These are phyloP conservation scores for Mucor racemosus DNA, from an alignment of 371 early-diverging fungal genomes.

Conservation along the genomic window DNA sequence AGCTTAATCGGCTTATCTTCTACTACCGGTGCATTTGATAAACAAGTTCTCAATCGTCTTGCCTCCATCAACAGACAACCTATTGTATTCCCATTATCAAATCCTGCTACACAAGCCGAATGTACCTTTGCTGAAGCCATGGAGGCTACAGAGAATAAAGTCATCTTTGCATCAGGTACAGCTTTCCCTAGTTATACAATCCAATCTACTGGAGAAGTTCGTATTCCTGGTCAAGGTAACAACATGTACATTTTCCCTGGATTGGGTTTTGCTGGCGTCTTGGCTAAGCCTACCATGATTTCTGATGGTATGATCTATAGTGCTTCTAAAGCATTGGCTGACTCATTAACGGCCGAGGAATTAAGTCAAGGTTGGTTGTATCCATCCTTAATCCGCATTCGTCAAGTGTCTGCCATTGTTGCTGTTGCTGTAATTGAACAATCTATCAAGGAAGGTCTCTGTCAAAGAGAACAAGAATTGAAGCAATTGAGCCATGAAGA, in stretches of 20 bases:
- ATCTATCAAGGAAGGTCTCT: slow-evolving; percentile 63
- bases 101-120: slow-evolving; percentile 87
- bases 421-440: slow-evolving; percentile 77
- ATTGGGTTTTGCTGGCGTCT: slow-evolving; percentile 81
- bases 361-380: slow-evolving; percentile 69
- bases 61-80: slow-evolving; percentile 77
- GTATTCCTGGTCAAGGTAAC: slow-evolving; percentile 88
- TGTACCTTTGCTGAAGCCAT: slow-evolving; percentile 92
- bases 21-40: slow-evolving; percentile 72
- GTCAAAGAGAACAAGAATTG: slow-evolving; percentile 14
- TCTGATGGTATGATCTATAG: slow-evolving; percentile 83
- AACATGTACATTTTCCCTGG: slow-evolving; percentile 95
- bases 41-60: slow-evolving; percentile 66
- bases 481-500: slow-evolving; percentile 13
- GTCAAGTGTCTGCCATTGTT: slow-evolving; percentile 75
- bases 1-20: slow-evolving; percentile 86
- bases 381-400: slow-evolving; percentile 83
- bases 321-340: slow-evolving; percentile 79
- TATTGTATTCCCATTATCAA: slow-evolving; percentile 93
- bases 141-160: slow-evolving; percentile 76
- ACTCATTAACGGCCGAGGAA: slow-evolving; percentile 74
- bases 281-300: slow-evolving; percentile 68
- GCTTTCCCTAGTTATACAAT: slow-evolving; percentile 83
- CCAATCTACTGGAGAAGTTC: slow-evolving; percentile 59
- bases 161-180: slow-evolving; percentile 96